Conservation (phyloP, 2,329 filamentous ascomycete species). For the Gnomoniopsis smithogilvyi region DNA sequence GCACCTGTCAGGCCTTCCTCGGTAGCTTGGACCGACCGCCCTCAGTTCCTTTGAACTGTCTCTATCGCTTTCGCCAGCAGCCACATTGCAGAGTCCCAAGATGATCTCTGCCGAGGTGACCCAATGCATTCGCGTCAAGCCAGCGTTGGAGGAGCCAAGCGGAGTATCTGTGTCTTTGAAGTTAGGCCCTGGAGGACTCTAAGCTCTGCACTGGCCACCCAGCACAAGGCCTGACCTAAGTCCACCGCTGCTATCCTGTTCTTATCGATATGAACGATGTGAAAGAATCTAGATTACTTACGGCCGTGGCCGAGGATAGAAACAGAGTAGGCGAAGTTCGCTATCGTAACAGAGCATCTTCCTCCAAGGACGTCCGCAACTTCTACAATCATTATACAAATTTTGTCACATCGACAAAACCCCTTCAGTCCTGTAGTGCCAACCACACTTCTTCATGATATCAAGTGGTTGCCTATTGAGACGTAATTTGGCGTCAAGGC, state of each 20-base stretch:
- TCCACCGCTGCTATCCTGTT: neutral
- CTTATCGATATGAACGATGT: neutral
- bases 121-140: slow-evolving; percentile 19
- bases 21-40: neutral
- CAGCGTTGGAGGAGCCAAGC: slow-evolving; percentile 20
- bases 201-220: neutral
- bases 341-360: no score
- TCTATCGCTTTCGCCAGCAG: neutral
- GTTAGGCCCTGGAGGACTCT: neutral
- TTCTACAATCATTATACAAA: no score
- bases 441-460: no score
- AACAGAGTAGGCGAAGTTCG: no score
- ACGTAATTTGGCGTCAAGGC: no score
- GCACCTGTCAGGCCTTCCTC: neutral
- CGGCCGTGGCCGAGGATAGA: no score
- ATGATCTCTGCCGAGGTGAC: slow-evolving; percentile 16
- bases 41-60: neutral
- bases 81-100: slow-evolving; percentile 22
- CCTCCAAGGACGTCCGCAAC: no score
- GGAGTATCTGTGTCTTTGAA: neutral
- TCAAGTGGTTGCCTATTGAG: no score
- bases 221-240: neutral
- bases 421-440: no score
- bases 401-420: no score
- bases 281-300: no score